These are phyloP conservation scores for Lizonia empirigonia DNA, from an alignment of 2,329 filamentous ascomycete genomes.

Conservation along the genomic window DNA sequence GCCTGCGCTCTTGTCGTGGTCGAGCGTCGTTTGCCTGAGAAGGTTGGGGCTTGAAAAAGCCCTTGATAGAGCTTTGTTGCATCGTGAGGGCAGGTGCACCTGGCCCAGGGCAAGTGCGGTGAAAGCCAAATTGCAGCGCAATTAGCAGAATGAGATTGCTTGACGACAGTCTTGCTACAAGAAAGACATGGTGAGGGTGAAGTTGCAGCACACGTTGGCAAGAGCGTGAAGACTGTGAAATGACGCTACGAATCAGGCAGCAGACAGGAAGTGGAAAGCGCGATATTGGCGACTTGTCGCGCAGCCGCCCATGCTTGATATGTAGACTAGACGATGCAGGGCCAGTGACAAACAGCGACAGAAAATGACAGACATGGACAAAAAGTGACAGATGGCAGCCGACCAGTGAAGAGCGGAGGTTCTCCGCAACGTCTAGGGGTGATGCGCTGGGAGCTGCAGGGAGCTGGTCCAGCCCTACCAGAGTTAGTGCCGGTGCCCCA, in stretches of 20 bases:
- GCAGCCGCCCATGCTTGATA: neutral
- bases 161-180: neutral
- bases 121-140: neutral
- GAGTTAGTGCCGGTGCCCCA: conserved; percentile 19
- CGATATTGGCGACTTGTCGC: neutral
- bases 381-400: neutral
- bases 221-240: neutral
- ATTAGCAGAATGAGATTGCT: neutral
- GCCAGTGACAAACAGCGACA: neutral
- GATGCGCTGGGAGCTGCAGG: conserved; percentile 4
- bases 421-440: conserved; percentile 13
- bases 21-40: conserved; percentile 1
- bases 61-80: conserved; percentile 32
- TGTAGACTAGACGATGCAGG: neutral
- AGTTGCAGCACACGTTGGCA: neutral
- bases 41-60: conserved; percentile 23
- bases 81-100: conserved; percentile 13
- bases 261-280: neutral
- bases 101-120: neutral
- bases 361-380: conserved; percentile 1
- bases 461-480: conserved; percentile 26
- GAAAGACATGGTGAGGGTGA: neutral
- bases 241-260: conserved; percentile 13
- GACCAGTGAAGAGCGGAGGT: conserved; percentile 8
- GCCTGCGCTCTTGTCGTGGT: conserved; percentile 13